Base-by-base conservation (phyloP, 495 filamentous ascomycete species). In the Beverwykella pulmonaria region DNA sequence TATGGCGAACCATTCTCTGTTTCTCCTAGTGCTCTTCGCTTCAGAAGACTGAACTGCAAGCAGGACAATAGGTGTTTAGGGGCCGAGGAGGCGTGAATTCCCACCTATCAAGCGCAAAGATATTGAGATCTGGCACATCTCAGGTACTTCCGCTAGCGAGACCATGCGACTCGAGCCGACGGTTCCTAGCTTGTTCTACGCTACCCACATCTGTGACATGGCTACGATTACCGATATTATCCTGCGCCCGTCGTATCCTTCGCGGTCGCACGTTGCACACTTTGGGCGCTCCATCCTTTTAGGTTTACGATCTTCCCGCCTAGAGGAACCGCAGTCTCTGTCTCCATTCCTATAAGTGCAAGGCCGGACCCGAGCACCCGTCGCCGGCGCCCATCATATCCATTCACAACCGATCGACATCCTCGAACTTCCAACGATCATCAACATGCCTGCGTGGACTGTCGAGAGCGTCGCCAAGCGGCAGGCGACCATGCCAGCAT, bases 391-490 rank as follows among this genome's bases (percentile, higher is more conserved):
- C 14, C 46, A 23, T 53, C 23, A 17, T 36, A 54, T 44, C 59
- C 29, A 67, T 53, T 58, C 41, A 15, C 23, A 8, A 44, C 30
- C 36, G 67, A 69, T 69, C 61, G 12, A 20, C 17, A 46, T 69
- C 26, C 1, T 61, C 34, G 4, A 46, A 17, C 8, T 19, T 19
- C 27, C 36, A 15, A 58, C 6, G 19, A 59, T 39, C 41, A 22
- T 26, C 55, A 56, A 30, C 9, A 67, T 67, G 64, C 57, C 57
- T 26, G 64, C 49, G 15, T 67, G 60, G 60, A 55, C 32, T 1
- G 12, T 69, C 29, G 60, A 59, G n/a, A 39, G n/a, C 14, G 39
- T 39, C 22, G 17, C 59, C 26, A 65, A 60, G 34, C 59, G 67
- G 22, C 67, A 69, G 55, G 67, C 29, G 36, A 36, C 23, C 41